Conservation (phyloP, 1,284 basidiomycete genomes). For the Acaromyces ingoldii region DNA sequence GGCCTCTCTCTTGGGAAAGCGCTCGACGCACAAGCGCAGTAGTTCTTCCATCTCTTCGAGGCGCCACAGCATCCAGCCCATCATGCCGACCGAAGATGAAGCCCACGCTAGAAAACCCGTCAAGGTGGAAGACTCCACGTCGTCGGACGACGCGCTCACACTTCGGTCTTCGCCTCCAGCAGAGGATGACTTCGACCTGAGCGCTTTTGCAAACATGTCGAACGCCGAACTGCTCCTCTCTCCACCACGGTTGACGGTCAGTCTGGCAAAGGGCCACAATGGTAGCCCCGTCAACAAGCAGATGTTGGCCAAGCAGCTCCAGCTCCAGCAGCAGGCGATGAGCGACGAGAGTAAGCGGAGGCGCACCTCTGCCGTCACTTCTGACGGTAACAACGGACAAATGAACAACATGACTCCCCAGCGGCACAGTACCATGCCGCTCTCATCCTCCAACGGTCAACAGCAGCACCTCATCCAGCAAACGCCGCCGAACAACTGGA, state of each 20-base stretch:
- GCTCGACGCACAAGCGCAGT: constrained; percentile 18
- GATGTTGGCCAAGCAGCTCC: constrained; percentile 5
- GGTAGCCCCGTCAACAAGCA: neutral
- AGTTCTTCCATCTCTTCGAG: constrained; percentile 21
- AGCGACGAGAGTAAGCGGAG: constrained; percentile 34
- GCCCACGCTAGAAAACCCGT: neutral
- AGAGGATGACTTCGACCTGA: constrained; percentile 11
- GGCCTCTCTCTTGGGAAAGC: constrained; percentile 17
- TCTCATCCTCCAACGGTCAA: constrained; percentile 3
- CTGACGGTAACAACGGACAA: no score
- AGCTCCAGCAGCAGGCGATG: constrained; percentile 8
- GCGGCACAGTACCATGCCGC: no score
- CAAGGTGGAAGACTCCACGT: constrained; percentile 7
- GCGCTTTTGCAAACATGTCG: constrained; percentile 7
- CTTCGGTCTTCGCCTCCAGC: constrained; percentile 11
- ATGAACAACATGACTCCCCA: constrained; percentile 16
- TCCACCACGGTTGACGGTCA: constrained; percentile 40
- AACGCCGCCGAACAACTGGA: constrained; percentile 29
- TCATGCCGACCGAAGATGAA: constrained; percentile 18
- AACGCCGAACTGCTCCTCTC: constrained; percentile 36
- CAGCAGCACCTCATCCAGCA: constrained; percentile 22
- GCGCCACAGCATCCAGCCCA: constrained; percentile 37
- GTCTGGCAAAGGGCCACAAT: constrained; percentile 13
- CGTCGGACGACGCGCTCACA: constrained; percentile 13
- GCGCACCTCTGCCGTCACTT: constrained; percentile 21